These are phyloP conservation scores for Carex kokanica DNA, from an alignment of 176 grass and related monocot species.

Conservation along the genomic window DNA sequence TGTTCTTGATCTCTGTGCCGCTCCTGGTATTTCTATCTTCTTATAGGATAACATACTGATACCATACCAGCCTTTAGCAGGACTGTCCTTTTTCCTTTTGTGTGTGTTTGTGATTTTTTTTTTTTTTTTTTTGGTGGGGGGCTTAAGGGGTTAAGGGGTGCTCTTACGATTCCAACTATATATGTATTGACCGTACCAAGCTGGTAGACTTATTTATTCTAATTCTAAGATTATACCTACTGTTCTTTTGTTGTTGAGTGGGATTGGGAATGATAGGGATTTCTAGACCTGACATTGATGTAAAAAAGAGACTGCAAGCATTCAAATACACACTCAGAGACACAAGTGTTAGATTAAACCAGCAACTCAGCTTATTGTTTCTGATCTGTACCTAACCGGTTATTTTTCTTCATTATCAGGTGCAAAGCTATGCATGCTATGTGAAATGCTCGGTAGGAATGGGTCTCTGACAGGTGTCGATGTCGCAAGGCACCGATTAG, in stretches of 20 bases:
- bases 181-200: background rate
- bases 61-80: background rate
- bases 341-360: background rate
- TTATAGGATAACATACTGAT: background rate
- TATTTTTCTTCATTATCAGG: conserved; percentile 38
- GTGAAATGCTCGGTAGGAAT: conserved; percentile 60
- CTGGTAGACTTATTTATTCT: background rate
- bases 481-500: conserved; percentile 74
- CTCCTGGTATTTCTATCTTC: conserved; percentile 55
- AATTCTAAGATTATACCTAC: background rate
- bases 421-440: conserved; percentile 96
- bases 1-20: conserved; percentile 94
- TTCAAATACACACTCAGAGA: background rate
- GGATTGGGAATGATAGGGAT: background rate
- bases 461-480: conserved; percentile 94
- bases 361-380: background rate
- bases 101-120: background rate
- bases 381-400: background rate
- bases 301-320: background rate
- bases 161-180: background rate
- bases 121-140: background rate
- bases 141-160: background rate
- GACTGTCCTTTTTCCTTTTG: background rate
- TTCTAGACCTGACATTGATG: background rate
- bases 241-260: background rate